Conservation (phyloP, 352 stramenopile genomes). For the Chrysophaeum taylorii region DNA sequence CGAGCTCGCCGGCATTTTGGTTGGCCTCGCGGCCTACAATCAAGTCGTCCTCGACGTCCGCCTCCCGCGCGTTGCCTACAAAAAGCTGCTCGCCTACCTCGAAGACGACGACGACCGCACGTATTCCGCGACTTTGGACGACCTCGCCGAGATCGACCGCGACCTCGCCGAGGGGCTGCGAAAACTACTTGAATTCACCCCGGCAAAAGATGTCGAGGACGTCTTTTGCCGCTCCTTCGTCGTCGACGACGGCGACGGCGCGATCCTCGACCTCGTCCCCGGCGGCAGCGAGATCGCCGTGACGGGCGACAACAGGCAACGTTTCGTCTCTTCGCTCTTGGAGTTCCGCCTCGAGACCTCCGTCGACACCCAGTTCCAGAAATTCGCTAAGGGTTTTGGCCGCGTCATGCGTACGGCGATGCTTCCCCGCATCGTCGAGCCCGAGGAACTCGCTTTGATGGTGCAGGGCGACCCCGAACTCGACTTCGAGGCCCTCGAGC, state of each 20-base stretch:
- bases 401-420: conserved; percentile 70
- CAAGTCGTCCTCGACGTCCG: conserved; percentile 60
- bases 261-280: conserved; percentile 71
- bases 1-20: conserved; percentile 56
- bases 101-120: not conserved
- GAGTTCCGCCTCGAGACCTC: conserved; percentile 81
- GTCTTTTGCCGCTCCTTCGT: conserved; percentile 55
- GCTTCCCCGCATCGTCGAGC: conserved; percentile 72
- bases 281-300: conserved; percentile 75
- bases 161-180: conserved; percentile 49
- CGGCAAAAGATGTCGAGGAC: conserved; percentile 57
- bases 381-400: conserved; percentile 77
- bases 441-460: conserved; percentile 87
- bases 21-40: conserved; percentile 72
- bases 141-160: conserved; percentile 53
- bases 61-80: conserved; percentile 61
- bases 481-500: conserved; percentile 56
- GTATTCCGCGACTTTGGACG: conserved; percentile 36
- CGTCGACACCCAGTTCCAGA: conserved; percentile 71
- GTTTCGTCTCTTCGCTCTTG: conserved; percentile 86
- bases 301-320: conserved; percentile 82
- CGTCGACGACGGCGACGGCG: not conserved
- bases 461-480: conserved; percentile 64
- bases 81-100: conserved; percentile 49
- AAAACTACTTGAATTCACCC: conserved; percentile 54